Evolutionary conservation across 2,329 filamentous ascomycete genomes (phyloP).

Genomic region (Trichoderma semiorbis): DNA sequence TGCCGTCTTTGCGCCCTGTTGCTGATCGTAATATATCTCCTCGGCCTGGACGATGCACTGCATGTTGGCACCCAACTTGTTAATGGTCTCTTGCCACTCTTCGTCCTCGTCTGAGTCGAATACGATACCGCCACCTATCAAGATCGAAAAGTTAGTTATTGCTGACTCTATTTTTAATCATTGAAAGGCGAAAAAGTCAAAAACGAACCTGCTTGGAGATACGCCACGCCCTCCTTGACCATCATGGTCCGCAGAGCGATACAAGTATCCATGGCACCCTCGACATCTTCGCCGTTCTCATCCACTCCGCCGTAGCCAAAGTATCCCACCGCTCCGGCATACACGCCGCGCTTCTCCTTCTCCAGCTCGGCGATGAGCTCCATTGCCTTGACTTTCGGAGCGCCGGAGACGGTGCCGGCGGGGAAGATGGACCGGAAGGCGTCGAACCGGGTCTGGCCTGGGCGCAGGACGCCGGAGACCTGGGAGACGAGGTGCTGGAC

Average conservation of each 20-base stretch:
- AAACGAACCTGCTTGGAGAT: conserved; percentile 70
- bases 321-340: conserved; percentile 94
- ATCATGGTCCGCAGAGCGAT: conserved; percentile 87
- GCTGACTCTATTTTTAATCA: not conserved
- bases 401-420: conserved; percentile 90
- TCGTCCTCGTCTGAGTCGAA: conserved; percentile 92
- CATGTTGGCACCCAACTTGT: conserved; percentile 90
- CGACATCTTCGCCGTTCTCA: conserved; percentile 56
- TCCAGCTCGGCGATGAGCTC: conserved; percentile 94
- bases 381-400: conserved; percentile 96
- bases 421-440: conserved; percentile 97
- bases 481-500: conserved; percentile 97
- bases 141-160: conserved; percentile 1
- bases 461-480: conserved; percentile 83
- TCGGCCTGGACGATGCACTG: conserved; percentile 83
- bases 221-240: conserved; percentile 84
- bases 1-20: conserved; percentile 24
- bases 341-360: conserved; percentile 88
- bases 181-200: not conserved
- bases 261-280: conserved; percentile 89
- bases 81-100: conserved; percentile 90
- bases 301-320: conserved; percentile 82
- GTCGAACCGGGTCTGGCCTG: conserved; percentile 85
- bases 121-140: conserved; percentile 75
- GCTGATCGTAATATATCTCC: conserved; percentile 49